phyloP scores from a whole-genome alignment of 2,329 filamentous ascomycete species.

The Calonectria fujianensis region DNA sequence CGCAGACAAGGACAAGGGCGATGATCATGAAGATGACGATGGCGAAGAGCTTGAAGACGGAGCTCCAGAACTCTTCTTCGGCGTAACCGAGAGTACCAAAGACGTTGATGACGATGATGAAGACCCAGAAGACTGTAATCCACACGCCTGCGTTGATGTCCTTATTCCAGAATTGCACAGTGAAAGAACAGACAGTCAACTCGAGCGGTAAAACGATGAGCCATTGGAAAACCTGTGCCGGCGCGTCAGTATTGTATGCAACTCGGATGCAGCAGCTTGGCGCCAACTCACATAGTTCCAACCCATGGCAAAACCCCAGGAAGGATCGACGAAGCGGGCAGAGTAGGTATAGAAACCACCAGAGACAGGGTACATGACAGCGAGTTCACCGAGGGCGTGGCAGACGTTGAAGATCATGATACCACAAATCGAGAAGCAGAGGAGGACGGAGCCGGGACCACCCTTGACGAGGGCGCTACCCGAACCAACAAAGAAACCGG shows the following conservation, averaged over 20 bases:
- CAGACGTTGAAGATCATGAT: conserved; percentile 78
- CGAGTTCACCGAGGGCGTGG: conserved; percentile 77
- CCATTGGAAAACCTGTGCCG: conserved; percentile 67
- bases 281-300: conserved; percentile 57
- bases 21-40: conserved; percentile 78
- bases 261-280: too few species aligned
- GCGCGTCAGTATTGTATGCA: background rate
- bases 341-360: conserved; percentile 79
- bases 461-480: conserved; percentile 72
- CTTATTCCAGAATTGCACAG: conserved; percentile 71
- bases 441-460: conserved; percentile 67
- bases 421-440: conserved; percentile 74
- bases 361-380: conserved; percentile 77
- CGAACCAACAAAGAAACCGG: conserved; percentile 78
- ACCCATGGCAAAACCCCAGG: conserved; percentile 75
- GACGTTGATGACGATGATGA: conserved; percentile 71
- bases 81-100: conserved; percentile 73
- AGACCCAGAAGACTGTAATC: conserved; percentile 72
- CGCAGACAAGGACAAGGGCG: conserved; percentile 73
- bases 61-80: conserved; percentile 75
- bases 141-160: conserved; percentile 69
- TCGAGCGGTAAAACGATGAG: conserved; percentile 70
- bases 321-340: conserved; percentile 76
- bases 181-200: conserved; percentile 70
- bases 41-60: conserved; percentile 73